Conservation (phyloP, 1,139 yeast species). For the Saccharomyces hybrid region DNA sequence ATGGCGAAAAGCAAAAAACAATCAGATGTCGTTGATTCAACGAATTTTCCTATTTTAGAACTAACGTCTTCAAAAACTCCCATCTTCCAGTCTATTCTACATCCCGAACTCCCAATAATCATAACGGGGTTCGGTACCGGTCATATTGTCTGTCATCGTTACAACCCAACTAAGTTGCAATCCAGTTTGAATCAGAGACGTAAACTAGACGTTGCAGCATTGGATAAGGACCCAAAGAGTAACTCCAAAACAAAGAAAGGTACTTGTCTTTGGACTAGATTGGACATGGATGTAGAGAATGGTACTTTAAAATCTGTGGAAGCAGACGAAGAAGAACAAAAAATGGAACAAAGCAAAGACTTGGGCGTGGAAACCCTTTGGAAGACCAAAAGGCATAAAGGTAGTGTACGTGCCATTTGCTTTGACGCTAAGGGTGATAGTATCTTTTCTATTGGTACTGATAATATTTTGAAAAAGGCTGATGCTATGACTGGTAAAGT, state of each 20-base stretch:
- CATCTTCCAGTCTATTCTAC: slow-evolving; percentile 63
- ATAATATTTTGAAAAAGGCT: slow-evolving; percentile 72
- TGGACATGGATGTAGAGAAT: slow-evolving; percentile 32
- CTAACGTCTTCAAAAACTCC: not conserved
- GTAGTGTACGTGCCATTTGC: slow-evolving; percentile 68
- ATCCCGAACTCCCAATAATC: slow-evolving; percentile 61
- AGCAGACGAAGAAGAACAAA: not conserved
- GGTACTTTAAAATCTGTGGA: slow-evolving; percentile 25
- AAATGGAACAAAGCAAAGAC: not conserved
- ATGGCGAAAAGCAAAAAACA: not conserved
- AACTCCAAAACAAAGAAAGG: slow-evolving; percentile 33
- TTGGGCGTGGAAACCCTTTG: slow-evolving; percentile 42
- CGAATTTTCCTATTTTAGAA: not conserved
- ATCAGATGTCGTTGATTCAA: not conserved
- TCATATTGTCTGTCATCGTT: slow-evolving; percentile 50
- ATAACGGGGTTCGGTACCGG: slow-evolving; percentile 78
- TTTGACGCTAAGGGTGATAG: slow-evolving; percentile 49
- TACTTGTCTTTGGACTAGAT: slow-evolving; percentile 40
- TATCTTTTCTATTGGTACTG: slow-evolving; percentile 70
- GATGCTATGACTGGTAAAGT: slow-evolving; percentile 70
- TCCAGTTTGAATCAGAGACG: slow-evolving; percentile 24
- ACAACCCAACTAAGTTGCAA: slow-evolving; percentile 42
- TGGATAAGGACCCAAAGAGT: slow-evolving; percentile 34
- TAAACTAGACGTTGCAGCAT: slow-evolving; percentile 7
- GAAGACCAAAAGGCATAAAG: slow-evolving; percentile 88